Evolutionary conservation across 139 green algal species (phyloP), one percentile per base, ranked within the genome.

Genomic region (Chlamydomonas sphaeroides): DNA sequence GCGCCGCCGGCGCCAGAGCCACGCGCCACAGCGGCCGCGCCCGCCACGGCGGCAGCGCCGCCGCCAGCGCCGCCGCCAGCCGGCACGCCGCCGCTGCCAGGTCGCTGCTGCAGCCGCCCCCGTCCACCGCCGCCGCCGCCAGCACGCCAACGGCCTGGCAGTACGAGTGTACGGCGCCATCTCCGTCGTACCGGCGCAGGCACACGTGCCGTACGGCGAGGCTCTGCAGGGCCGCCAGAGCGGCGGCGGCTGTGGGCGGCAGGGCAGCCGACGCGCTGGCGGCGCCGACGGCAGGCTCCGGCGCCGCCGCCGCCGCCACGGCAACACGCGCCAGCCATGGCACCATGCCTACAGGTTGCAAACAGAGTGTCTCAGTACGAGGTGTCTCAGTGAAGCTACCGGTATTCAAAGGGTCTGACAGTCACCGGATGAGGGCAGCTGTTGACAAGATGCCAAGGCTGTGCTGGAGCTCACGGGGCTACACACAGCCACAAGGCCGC

Each of bases 291-390:
- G 32, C 56, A 2, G 56, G 23, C 25, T 36, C 5, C 63, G 26
- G 25, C 7, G 51, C 63, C 17, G 32, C 38, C 26, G 57, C 23
- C 1, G 32, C 42, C 6, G 35, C 28, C 2, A 21, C 66, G 11
- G 30, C 78, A 14, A 84, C 11, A 3, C 72, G 30, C 21, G 73
- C 79, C 65, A 89, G 74, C 79, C 79, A 89, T 8, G 66, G 79
- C 32, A 68, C 57, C 30, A 89, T 33, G 0, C 79, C 85, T 65
- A 74, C 35, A 25, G 49, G n/a, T 18, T 1, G 59, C 8, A n/a
- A 30, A 6, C 70, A 57, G 49, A 75, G 73, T 26, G 26, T 26
- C 59, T 38, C 61, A 21, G 30, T 17, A 21, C n/a, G n/a, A 26
- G 7, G 28, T 5, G 10, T 61, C 3, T 33, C 1, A 10, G 30